phyloP scores from a whole-genome alignment of 805 yeast genomes.

The Wickerhamomyces chaumierensis region DNA sequence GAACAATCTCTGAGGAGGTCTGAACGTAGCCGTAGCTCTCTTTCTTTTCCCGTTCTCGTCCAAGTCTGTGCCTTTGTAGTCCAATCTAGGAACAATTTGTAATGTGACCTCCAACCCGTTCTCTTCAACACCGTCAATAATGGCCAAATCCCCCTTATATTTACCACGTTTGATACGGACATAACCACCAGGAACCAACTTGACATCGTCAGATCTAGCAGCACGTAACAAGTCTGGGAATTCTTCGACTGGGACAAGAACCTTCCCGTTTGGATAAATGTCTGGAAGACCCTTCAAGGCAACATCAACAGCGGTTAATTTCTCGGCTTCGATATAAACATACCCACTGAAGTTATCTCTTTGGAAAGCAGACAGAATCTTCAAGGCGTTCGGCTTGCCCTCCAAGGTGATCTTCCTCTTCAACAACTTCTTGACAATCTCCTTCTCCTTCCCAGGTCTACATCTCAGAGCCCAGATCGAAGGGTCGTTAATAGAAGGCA shows the following conservation, averaged over 20 bases:
- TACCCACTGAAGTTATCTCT: conserved; percentile 89
- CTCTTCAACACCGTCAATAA: conserved; percentile 86
- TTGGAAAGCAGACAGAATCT: conserved; percentile 83
- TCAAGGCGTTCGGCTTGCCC: conserved; percentile 66
- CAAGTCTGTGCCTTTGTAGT: conserved; percentile 65
- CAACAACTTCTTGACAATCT: conserved; percentile 70
- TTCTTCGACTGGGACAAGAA: conserved; percentile 90
- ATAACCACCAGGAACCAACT: conserved; percentile 83
- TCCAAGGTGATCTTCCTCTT: conserved; percentile 76
- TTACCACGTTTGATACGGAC: conserved; percentile 86
- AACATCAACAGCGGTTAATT: conserved; percentile 80
- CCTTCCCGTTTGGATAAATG: conserved; percentile 54
- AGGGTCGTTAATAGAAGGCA: conserved; percentile 96
- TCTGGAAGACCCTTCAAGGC: conserved; percentile 87
- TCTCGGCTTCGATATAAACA: conserved; percentile 88
- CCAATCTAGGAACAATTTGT: conserved; percentile 85
- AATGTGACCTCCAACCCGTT: conserved; percentile 93
- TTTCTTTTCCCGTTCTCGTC: conserved; percentile 46
- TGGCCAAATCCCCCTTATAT: conserved; percentile 86
- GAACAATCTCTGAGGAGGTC: conserved; percentile 82
- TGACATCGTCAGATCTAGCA: conserved; percentile 76
- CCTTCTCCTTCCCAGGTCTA: conserved; percentile 88
- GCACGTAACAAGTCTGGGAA: conserved; percentile 89
- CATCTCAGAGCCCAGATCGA: conserved; percentile 93
- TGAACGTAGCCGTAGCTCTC: conserved; percentile 44